Base-by-base conservation (phyloP, 495 filamentous ascomycete genomes). In the Penicillium pancosmium region DNA sequence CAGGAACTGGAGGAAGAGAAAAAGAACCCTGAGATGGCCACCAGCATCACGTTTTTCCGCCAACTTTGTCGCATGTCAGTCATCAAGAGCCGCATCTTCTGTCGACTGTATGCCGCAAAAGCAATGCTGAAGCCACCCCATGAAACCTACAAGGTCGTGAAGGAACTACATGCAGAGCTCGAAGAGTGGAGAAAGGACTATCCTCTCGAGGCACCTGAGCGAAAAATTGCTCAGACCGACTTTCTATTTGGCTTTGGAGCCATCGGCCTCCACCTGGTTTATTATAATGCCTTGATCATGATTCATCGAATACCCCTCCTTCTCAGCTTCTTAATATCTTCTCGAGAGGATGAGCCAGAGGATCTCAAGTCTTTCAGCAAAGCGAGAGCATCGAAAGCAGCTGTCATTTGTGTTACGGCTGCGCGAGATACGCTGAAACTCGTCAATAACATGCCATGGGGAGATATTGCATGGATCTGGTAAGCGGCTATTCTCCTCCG, bases 261-360 rank as follows among this genome's bases (percentile, higher is more conserved):
- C 55, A 89, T 93, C 52, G 89, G 92, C 64, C 74, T 97, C 41
- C 92, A 95, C 66, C 92, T 97, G 64, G 85, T 90, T 40, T 98
- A 98, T 70, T 96, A 97, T 80, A 97, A 97, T 75, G 92, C 91
- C 56, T 76, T 96, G 56, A 96, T 92, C 15, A 98, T 96, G 36
- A 93, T 98, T 56, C 93, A 98, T 73, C 91, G 94, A 25, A 93
- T 98, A 86, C 94, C 91, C 2, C 82, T 96, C 58, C 88, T 97
- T 65, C 88, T 97, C 66, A 91, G 93, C 18, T 96, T 91, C 74
- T 92, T 90, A 86, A 61, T 68, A 50, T 38, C 54, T 21, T 21
- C 34, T 19, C 60, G 52, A 1, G 57, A 61, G 2, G 50, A 54
- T 3, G 54, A 64, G 16, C 11, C 60, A 3, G 49, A 59, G 11